phyloP scores from a whole-genome alignment of 1,284 basidiomycete species.

The Apiotrichum siamense region DNA sequence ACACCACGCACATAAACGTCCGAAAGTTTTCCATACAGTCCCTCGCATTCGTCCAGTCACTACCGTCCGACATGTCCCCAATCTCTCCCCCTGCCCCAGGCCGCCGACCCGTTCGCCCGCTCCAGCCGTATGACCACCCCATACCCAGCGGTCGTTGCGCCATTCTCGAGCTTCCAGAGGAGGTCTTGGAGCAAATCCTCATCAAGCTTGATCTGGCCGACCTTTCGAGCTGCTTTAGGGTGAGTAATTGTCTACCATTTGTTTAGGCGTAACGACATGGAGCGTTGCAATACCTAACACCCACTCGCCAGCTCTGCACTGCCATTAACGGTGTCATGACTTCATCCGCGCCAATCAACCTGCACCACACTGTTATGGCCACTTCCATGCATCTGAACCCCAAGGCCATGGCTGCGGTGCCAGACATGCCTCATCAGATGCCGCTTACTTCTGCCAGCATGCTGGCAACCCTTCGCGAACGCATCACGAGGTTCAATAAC shows the following conservation, averaged over 20 bases:
- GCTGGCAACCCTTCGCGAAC: slow-evolving; percentile 33
- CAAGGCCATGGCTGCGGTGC: slow-evolving; percentile 39
- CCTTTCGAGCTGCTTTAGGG: slow-evolving; percentile 19
- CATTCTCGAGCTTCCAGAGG: slow-evolving; percentile 22
- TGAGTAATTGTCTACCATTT: too few species aligned
- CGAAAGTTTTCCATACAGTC: too few species aligned
- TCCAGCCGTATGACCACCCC: slow-evolving; percentile 4
- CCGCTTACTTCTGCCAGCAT: slow-evolving; percentile 47
- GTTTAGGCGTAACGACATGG: too few species aligned
- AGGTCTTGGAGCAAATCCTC: slow-evolving; percentile 29
- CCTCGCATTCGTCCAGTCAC: too few species aligned
- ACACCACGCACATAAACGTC: too few species aligned
- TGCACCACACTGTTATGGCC: slow-evolving; percentile 71
- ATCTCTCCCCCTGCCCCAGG: too few species aligned
- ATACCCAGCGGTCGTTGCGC: not conserved
- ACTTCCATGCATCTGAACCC: slow-evolving; percentile 61
- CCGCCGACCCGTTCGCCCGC: slow-evolving; percentile 2
- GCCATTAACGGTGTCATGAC: slow-evolving; percentile 27
- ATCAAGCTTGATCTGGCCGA: slow-evolving; percentile 17
- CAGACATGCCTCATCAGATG: slow-evolving; percentile 19
- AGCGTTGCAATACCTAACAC: too few species aligned
- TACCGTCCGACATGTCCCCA: too few species aligned
- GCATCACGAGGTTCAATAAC: slow-evolving; percentile 37
- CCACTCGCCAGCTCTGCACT: slow-evolving; percentile 30
- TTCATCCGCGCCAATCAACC: slow-evolving; percentile 49